Evolutionary conservation across 495 filamentous ascomycete genomes (phyloP).

Genomic region (Hyaloscypha hepaticicola): DNA sequence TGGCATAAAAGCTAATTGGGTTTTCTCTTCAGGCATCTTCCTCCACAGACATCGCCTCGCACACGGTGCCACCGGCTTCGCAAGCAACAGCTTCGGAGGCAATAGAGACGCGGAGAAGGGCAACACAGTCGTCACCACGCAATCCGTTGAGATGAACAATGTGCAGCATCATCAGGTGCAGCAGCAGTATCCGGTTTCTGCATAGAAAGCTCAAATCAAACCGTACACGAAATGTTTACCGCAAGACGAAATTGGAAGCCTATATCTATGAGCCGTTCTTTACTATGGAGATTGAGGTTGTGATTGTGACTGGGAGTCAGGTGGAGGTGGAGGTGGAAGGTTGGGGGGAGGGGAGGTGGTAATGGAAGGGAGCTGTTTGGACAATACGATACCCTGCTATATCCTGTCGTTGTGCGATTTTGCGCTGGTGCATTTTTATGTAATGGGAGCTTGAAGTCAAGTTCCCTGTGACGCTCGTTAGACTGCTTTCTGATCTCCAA

Average conservation of each 20-base stretch:
- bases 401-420: too few species aligned
- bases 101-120: not conserved
- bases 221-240: not conserved
- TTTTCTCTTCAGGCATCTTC: not conserved
- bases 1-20: not conserved
- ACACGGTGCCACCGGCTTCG: not conserved
- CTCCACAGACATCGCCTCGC: conserved; percentile 2
- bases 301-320: too few species aligned
- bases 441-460: too few species aligned
- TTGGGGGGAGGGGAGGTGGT: too few species aligned
- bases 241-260: not conserved
- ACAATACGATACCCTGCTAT: too few species aligned
- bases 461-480: too few species aligned
- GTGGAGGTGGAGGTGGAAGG: too few species aligned
- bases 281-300: not conserved
- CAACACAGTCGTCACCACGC: not conserved
- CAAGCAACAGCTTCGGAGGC: not conserved
- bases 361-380: too few species aligned
- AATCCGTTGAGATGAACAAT: conserved; percentile 4
- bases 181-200: not conserved
- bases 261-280: not conserved
- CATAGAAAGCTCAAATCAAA: not conserved
- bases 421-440: too few species aligned
- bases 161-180: not conserved
- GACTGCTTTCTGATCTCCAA: too few species aligned